Conservation (phyloP, 495 filamentous ascomycete species). For the Xylaria telfairii region DNA sequence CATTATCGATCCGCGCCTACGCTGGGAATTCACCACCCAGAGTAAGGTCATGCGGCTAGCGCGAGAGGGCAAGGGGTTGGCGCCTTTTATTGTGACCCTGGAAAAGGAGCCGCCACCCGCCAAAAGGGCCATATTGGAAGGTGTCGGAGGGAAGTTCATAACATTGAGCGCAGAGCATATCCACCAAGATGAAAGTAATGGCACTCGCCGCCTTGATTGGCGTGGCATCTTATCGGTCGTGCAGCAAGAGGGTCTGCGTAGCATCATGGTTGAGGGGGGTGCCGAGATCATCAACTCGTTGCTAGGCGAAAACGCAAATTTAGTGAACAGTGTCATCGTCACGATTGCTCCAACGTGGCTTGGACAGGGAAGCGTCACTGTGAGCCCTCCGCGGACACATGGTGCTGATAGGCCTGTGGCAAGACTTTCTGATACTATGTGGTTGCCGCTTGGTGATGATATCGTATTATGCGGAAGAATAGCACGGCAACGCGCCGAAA, state of each 20-base stretch:
- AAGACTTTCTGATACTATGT: slow-evolving; percentile 69
- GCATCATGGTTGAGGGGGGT: slow-evolving; percentile 90
- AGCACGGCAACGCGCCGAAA: background rate
- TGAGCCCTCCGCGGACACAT: slow-evolving; percentile 63
- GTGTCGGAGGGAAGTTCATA: slow-evolving; percentile 49
- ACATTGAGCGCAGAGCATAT: slow-evolving; percentile 16
- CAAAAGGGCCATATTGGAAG: slow-evolving; percentile 39
- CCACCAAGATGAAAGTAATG: background rate
- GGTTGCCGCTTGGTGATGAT: slow-evolving; percentile 77
- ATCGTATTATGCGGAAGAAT: slow-evolving; percentile 77
- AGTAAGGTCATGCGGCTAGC: slow-evolving; percentile 70
- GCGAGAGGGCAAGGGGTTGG: slow-evolving; percentile 69
- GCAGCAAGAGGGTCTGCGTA: slow-evolving; percentile 65
- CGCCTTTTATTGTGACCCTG: slow-evolving; percentile 71
- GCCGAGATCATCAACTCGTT: slow-evolving; percentile 78
- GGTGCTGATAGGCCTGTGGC: slow-evolving; percentile 60
- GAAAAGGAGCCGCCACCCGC: slow-evolving; percentile 29
- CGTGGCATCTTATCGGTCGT: slow-evolving; percentile 63
- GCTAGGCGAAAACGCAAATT: slow-evolving; percentile 63
- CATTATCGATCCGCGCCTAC: slow-evolving; percentile 73
- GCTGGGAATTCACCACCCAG: slow-evolving; percentile 68
- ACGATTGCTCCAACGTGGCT: slow-evolving; percentile 87
- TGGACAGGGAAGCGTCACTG: slow-evolving; percentile 75
- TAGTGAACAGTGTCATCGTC: slow-evolving; percentile 77
- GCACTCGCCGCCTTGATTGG: slow-evolving; percentile 59